These are phyloP conservation scores for Leccinum boreale DNA, from an alignment of 768 basidiomycete genomes.

Conservation along the genomic window DNA sequence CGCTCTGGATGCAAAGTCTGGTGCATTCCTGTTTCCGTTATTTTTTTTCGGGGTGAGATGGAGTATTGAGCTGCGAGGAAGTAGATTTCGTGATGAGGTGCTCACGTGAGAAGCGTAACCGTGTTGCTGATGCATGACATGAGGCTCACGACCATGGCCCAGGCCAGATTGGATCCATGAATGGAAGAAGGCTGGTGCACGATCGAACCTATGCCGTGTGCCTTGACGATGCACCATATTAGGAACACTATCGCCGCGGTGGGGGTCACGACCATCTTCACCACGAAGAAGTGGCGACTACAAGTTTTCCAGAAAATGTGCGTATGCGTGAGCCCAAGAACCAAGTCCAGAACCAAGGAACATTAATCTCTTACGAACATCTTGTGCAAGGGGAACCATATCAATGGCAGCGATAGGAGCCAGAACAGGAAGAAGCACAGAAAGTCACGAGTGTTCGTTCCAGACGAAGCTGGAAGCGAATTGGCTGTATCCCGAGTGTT, in stretches of 20 bases:
- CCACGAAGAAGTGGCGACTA: constrained; percentile 68
- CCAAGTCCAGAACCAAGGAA: not conserved
- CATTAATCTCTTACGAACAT: constrained; percentile 45
- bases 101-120: constrained; percentile 68
- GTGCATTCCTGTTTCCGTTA: constrained; percentile 51
- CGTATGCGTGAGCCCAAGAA: not conserved
- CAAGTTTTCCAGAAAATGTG: constrained; percentile 31
- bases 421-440: constrained; percentile 87
- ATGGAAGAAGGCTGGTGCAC: constrained; percentile 60
- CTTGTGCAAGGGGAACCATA: constrained; percentile 82
- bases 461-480: constrained; percentile 67
- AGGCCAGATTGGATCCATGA: constrained; percentile 65
- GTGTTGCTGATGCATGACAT: constrained; percentile 82
- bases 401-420: constrained; percentile 72
- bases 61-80: not conserved
- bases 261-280: constrained; percentile 73
- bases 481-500: constrained; percentile 45
- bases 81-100: constrained; percentile 4
- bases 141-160: constrained; percentile 70
- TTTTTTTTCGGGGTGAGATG: constrained; percentile 13
- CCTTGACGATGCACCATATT: constrained; percentile 75
- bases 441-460: constrained; percentile 72
- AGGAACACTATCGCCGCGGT: constrained; percentile 69
- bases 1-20: constrained; percentile 71
- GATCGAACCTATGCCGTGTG: constrained; percentile 74